phyloP scores from a whole-genome alignment of 495 filamentous ascomycete genomes.

The Geopyxis carbonaria region DNA sequence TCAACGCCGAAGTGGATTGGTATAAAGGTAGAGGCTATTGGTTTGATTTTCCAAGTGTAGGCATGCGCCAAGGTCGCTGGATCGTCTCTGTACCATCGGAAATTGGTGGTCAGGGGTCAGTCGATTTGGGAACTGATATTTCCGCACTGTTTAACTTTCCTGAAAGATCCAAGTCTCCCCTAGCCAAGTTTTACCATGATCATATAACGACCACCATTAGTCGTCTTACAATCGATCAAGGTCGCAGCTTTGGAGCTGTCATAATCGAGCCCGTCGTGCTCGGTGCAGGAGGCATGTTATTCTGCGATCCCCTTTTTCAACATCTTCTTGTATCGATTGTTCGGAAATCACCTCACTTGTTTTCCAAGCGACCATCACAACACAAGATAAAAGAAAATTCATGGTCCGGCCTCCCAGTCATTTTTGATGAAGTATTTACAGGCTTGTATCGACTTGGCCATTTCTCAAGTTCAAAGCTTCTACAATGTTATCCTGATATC shows the following conservation, averaged over 20 bases:
- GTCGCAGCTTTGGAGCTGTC: constrained; percentile 51
- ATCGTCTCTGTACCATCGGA: constrained; percentile 37
- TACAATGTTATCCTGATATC: constrained; percentile 48
- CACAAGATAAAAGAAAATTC: constrained; percentile 4
- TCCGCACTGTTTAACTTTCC: constrained; percentile 45
- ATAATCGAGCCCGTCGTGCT: constrained; percentile 61
- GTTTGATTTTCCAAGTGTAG: constrained; percentile 56
- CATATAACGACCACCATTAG: constrained; percentile 40
- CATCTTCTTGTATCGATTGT: constrained; percentile 44
- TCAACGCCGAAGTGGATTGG: constrained; percentile 63
- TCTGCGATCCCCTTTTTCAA: constrained; percentile 63
- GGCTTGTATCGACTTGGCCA: constrained; percentile 62
- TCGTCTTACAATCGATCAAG: constrained; percentile 33
- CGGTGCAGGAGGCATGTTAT: constrained; percentile 56
- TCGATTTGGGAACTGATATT: constrained; percentile 26
- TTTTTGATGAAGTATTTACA: constrained; percentile 71
- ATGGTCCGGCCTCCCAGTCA: constrained; percentile 56
- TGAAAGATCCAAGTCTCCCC: constrained; percentile 28
- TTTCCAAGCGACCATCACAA: constrained; percentile 17
- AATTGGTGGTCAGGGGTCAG: constrained; percentile 29
- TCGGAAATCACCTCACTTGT: constrained; percentile 37
- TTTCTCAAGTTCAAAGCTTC: constrained; percentile 45
- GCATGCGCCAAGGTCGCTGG: constrained; percentile 47
- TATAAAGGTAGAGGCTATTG: constrained; percentile 56
- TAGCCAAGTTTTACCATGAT: constrained; percentile 34